Evolutionary conservation across 1,284 basidiomycete genomes (phyloP), one percentile per base, ranked within the genome.

Genomic region (Somion occarium): DNA sequence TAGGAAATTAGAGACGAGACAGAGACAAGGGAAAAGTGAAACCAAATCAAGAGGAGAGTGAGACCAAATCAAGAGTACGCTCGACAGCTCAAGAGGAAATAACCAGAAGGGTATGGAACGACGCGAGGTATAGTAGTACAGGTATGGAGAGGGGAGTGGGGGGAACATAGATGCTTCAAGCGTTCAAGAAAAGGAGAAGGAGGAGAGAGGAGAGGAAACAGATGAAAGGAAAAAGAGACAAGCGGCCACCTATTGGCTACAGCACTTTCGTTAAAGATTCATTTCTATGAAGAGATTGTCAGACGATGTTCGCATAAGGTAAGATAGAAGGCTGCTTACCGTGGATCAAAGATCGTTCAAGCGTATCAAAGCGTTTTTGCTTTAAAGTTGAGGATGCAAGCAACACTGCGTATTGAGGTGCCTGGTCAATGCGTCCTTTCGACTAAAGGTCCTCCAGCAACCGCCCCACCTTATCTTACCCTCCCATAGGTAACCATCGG

Each of bases 381-480:
- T n/a, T n/a, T n/a, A n/a, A n/a, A n/a, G n/a, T n/a, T n/a, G n/a
- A n/a, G n/a, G n/a, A n/a, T n/a, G n/a, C n/a, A n/a, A n/a, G n/a
- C n/a, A n/a, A n/a, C n/a, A n/a, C n/a, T n/a, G n/a, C n/a, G n/a
- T 55, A 19, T 54, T 50, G 25, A 62, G 26, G 48, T 64, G 62
- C 27, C 62, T 48, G 44, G 54, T 59, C 26, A 64, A 46, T 19
- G 62, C 59, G 24, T 64, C 62, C 50, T 51, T 46, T 26, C 61
- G 39, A 19, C 54, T 56, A 48, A 63, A 63, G 3, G 26, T 30
- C 46, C 50, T 54, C 38, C 48, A 43, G 26, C 62, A 64, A 2
- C 61, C 62, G 11, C 61, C 62, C 15, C 57, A 46, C 42, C 57
- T 50, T 15, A n/a, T 19, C 5, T 20, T 12, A 20, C 46, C 48